Percentiles rank a stretch among this genome's conserved stretches.
Conservation (phyloP, 148 eudicot genomes). For the Rhododendron henanense region DNA sequence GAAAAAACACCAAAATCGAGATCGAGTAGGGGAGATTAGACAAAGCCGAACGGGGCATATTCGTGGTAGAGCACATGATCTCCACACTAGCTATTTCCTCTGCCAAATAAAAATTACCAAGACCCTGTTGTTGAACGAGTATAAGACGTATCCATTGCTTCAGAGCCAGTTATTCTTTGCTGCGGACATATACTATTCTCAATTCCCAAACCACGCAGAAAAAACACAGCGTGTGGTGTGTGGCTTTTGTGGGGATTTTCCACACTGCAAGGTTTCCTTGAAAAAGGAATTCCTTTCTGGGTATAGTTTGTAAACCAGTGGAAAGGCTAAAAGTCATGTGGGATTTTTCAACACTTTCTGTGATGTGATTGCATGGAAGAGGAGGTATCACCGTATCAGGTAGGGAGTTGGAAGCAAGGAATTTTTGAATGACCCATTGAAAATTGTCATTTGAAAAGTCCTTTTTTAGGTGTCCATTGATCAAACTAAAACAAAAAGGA, state of each 20-base stretch:
- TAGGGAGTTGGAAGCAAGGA: too few relatives aligned
- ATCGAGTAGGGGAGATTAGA: neutral
- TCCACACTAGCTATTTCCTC: neutral
- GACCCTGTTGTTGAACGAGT: neutral
- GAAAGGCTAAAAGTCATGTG: neutral
- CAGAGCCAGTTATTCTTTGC: slow-evolving; percentile 21
- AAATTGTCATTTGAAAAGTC: too few relatives aligned
- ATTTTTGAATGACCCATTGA: too few relatives aligned
- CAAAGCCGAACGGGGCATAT: neutral
- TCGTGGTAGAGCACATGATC: neutral
- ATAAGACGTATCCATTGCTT: slow-evolving; percentile 16
- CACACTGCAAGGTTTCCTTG: neutral
- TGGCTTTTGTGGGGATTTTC: neutral
- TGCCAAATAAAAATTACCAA: neutral
- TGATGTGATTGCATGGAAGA: too few relatives aligned
- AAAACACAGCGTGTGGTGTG: neutral
- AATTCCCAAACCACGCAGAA: neutral
- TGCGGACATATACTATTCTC: neutral
- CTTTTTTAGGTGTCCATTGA: neutral
- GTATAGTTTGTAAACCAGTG: neutral
- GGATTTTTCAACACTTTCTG: too few relatives aligned
- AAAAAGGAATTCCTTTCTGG: neutral
- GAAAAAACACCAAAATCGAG: slow-evolving; percentile 8
- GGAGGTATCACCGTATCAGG: too few relatives aligned
- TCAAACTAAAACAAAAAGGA: neutral